Conservation (phyloP, 495 filamentous ascomycete species). For the Cenococcum geophilum region DNA sequence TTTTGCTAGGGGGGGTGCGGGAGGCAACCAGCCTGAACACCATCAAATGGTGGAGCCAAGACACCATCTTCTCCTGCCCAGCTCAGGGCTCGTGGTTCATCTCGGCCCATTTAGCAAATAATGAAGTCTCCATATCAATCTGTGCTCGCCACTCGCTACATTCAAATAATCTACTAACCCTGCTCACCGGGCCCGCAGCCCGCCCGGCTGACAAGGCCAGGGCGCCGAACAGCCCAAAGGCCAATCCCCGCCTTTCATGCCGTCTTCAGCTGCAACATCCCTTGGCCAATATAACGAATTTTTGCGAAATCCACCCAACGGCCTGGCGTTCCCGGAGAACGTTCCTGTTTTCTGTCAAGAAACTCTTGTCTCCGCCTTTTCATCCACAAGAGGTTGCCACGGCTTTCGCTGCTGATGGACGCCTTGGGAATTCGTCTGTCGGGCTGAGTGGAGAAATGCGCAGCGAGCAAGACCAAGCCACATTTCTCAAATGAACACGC, state of each 20-base stretch:
- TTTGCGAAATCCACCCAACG: neutral
- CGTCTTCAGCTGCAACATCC: slow-evolving; percentile 6
- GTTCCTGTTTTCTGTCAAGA: neutral
- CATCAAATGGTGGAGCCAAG: neutral
- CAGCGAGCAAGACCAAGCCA: neutral
- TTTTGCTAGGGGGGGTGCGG: neutral
- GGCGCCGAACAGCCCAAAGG: neutral
- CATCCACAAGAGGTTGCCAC: neutral
- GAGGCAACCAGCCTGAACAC: neutral
- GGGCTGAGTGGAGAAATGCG: neutral
- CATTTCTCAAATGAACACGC: neutral
- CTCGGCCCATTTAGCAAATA: neutral
- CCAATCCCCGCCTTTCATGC: neutral
- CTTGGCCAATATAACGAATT: slow-evolving; percentile 29
- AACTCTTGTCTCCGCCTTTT: neutral
- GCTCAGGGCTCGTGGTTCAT: neutral
- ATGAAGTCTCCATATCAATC: neutral
- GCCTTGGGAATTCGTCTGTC: neutral
- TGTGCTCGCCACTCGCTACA: neutral
- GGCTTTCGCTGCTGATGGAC: neutral
- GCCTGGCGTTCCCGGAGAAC: neutral
- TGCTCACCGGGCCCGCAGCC: neutral
- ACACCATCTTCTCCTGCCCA: neutral
- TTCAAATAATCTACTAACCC: neutral
- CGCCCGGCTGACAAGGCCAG: neutral